Evolutionary conservation across 1,139 yeast genomes (phyloP).

Genomic region (Blastobotrys malaysiensis): DNA sequence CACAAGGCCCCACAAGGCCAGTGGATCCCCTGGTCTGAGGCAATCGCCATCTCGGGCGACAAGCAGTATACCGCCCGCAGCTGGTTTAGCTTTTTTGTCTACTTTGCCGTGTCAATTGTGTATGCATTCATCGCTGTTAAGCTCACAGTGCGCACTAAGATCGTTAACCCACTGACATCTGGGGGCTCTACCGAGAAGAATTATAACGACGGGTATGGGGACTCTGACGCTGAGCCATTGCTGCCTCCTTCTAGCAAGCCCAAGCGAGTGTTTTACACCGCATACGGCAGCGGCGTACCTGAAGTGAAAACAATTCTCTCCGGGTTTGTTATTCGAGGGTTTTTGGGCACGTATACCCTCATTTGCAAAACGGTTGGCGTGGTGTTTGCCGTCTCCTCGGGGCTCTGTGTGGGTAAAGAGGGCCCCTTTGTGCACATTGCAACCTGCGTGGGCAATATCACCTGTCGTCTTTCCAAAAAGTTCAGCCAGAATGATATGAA

Average conservation of each 20-base stretch:
- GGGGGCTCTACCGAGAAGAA: background rate
- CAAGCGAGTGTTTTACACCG: constrained; percentile 43
- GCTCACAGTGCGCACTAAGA: constrained; percentile 47
- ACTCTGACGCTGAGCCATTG: constrained; percentile 4
- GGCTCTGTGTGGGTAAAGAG: constrained; percentile 62
- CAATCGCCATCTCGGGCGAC: constrained; percentile 1
- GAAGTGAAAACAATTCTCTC: constrained; percentile 43
- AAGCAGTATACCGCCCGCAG: constrained; percentile 10
- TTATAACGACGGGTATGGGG: constrained; percentile 1
- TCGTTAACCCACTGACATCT: constrained; percentile 30
- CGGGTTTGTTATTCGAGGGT: constrained; percentile 38
- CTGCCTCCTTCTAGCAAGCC: constrained; percentile 2
- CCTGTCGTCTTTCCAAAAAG: constrained; percentile 47
- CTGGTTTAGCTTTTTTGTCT: constrained; percentile 38
- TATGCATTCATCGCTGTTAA: constrained; percentile 45
- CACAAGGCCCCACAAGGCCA: constrained; percentile 33
- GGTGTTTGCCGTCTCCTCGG: constrained; percentile 59
- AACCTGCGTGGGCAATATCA: constrained; percentile 58
- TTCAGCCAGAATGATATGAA: constrained; percentile 49
- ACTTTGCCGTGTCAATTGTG: constrained; percentile 38
- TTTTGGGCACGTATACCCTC: constrained; percentile 52
- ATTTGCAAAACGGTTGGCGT: constrained; percentile 48
- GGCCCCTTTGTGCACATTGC: constrained; percentile 72
- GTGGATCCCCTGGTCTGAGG: constrained; percentile 48
- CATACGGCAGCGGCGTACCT: constrained; percentile 62